A percentile compares a stretch with the other conserved stretches of the same genome.
These are phyloP conservation scores for Bacterosira constricta DNA, from an alignment of 108 stramenopile genomes.

Conservation along the genomic window DNA sequence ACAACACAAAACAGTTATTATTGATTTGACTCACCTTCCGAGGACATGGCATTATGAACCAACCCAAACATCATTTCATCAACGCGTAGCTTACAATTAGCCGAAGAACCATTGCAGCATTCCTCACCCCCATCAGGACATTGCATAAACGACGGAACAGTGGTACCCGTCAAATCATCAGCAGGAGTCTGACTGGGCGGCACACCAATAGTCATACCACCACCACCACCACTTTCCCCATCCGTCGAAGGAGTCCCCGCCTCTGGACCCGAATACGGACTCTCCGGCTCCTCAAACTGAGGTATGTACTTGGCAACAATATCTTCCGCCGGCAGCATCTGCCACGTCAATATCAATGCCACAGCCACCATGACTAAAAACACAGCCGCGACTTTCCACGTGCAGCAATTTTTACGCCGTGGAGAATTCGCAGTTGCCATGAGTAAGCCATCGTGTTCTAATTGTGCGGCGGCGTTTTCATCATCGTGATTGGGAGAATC, in stretches of 20 bases:
- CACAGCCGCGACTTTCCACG: slow-evolving; percentile 22
- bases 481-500: neutral
- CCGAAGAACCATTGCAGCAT: slow-evolving; percentile 44
- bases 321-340: slow-evolving; percentile 31
- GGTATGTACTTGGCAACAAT: slow-evolving; percentile 34
- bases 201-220: neutral
- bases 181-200: slow-evolving; percentile 1
- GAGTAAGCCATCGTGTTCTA: neutral
- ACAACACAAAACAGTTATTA: neutral
- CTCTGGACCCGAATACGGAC: slow-evolving; percentile 35
- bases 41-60: slow-evolving; percentile 44
- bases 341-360: slow-evolving; percentile 24
- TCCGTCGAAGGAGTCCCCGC: slow-evolving; percentile 21
- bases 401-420: slow-evolving; percentile 40
- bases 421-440: neutral
- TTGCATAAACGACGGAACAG: slow-evolving; percentile 44
- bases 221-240: neutral
- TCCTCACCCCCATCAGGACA: slow-evolving; percentile 12
- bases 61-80: slow-evolving; percentile 48
- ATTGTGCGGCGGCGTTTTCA: neutral
- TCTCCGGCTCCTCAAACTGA: slow-evolving; percentile 24
- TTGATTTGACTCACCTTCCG: slow-evolving; percentile 19
- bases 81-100: slow-evolving; percentile 35
- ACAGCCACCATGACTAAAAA: slow-evolving; percentile 29
- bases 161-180: neutral